These are phyloP conservation scores for Macrocystidia cucumis DNA, from an alignment of 1,284 basidiomycete genomes.

Conservation along the genomic window DNA sequence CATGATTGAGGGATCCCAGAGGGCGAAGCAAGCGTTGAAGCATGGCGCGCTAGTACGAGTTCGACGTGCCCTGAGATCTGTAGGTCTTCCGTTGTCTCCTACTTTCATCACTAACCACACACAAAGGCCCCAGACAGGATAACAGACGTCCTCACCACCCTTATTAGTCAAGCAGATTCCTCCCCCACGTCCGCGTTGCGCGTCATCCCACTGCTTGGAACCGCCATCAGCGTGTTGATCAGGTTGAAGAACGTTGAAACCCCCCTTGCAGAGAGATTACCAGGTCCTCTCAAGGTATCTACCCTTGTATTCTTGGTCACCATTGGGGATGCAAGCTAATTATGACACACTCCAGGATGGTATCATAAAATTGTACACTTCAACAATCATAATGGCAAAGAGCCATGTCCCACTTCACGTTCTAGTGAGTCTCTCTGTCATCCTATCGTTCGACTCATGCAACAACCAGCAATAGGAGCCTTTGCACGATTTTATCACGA, in stretches of 20 bases:
- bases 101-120: constrained; percentile 4
- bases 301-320: background rate
- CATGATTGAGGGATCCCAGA: constrained; percentile 39
- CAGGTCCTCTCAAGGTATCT: constrained; percentile 36
- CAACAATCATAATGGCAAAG: constrained; percentile 51
- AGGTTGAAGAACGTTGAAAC: constrained; percentile 47
- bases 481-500: constrained; percentile 55
- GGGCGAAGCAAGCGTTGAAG: constrained; percentile 52
- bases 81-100: constrained; percentile 20
- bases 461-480: constrained; percentile 38
- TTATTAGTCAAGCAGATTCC: constrained; percentile 42
- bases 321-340: constrained; percentile 2
- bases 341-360: constrained; percentile 29
- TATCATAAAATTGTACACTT: constrained; percentile 46
- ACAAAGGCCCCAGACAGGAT: constrained; percentile 41
- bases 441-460: constrained; percentile 10
- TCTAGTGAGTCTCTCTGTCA: constrained; percentile 24
- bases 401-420: constrained; percentile 38
- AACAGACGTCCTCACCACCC: constrained; percentile 36
- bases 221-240: constrained; percentile 53
- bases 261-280: constrained; percentile 29
- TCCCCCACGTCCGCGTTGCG: constrained; percentile 37
- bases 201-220: constrained; percentile 48
- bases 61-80: constrained; percentile 58
- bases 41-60: constrained; percentile 52